Percentiles rank a stretch among this genome's conserved stretches.
These are phyloP conservation scores for Maudiozyma serrabonitensis DNA, from an alignment of 805 yeast genomes.

Conservation along the genomic window DNA sequence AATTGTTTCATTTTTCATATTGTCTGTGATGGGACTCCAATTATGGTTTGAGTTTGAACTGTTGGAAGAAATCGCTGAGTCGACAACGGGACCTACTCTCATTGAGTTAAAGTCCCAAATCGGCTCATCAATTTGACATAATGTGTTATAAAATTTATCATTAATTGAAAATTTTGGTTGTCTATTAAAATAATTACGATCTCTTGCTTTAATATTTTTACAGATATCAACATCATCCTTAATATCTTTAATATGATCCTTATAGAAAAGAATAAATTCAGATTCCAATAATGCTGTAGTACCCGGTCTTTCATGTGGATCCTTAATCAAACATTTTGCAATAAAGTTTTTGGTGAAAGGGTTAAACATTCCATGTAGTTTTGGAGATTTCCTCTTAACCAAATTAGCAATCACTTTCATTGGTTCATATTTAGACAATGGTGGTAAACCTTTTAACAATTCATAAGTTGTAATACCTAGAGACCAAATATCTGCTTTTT, in stretches of 20 bases:
- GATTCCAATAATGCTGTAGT: constrained; percentile 43
- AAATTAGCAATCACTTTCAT: constrained; percentile 53
- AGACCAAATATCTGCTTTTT: constrained; percentile 93
- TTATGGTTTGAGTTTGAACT: neutral
- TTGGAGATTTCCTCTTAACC: constrained; percentile 31
- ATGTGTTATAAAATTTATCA: constrained; percentile 20
- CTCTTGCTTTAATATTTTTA: constrained; percentile 21
- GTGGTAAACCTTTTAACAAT: constrained; percentile 73
- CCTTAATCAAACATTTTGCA: constrained; percentile 53
- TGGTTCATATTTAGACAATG: constrained; percentile 63
- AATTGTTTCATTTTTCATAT: constrained; percentile 3
- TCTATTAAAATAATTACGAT: constrained; percentile 13
- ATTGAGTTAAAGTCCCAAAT: constrained; percentile 7
- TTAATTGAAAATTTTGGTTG: constrained; percentile 33
- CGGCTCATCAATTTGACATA: neutral
- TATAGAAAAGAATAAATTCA: constrained; percentile 2
- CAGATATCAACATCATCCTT: constrained; percentile 33
- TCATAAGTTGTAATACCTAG: constrained; percentile 89
- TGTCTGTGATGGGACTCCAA: constrained; percentile 10
- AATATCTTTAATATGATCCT: constrained; percentile 29
- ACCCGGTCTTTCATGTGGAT: constrained; percentile 55
- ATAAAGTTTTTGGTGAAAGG: constrained; percentile 45
- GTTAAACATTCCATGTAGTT: constrained; percentile 23
- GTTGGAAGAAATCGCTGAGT: neutral
- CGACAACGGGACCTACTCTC: neutral